A percentile compares a stretch with the other conserved stretches of the same genome.
These are phyloP conservation scores for Selaginella tamariscina DNA, from an alignment of 75 land plant species.

Conservation along the genomic window DNA sequence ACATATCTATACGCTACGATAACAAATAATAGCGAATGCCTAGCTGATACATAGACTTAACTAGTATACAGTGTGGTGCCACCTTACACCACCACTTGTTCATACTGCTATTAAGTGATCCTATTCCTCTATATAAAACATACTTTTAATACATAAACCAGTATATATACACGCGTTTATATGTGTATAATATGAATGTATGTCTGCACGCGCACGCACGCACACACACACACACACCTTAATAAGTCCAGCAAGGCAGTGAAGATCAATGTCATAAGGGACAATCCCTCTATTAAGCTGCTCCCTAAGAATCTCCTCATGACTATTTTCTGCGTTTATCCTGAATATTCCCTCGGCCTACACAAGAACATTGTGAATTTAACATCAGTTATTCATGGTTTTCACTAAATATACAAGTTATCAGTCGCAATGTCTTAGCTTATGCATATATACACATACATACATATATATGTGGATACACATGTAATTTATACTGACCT, in stretches of 20 bases:
- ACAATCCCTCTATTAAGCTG: conserved; percentile 39
- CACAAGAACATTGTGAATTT: conserved; percentile 2
- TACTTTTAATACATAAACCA: not conserved
- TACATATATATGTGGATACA: not conserved
- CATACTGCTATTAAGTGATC: too few species aligned
- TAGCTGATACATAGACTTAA: not conserved
- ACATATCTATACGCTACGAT: not conserved
- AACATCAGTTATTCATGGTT: not conserved
- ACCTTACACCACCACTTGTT: too few species aligned
- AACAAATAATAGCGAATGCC: not conserved
- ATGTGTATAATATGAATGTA: not conserved
- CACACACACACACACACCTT: conserved; percentile 26
- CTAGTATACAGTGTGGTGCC: too few species aligned
- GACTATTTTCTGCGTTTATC: conserved; percentile 47
- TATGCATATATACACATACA: not conserved
- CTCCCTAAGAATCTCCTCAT: conserved; percentile 32
- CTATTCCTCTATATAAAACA: not conserved
- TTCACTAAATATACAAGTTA: not conserved
- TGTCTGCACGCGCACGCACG: not conserved
- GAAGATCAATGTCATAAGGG: conserved; percentile 40
- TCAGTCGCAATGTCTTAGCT: not conserved
- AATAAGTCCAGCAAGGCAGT: conserved; percentile 43
- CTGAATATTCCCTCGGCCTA: conserved; percentile 50
- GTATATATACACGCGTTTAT: not conserved
- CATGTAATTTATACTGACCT: conserved; percentile 15